A percentile compares a stretch with the other conserved stretches of the same genome.
Evolutionary conservation across 768 basidiomycete species (phyloP).

Genomic region (Mycena crocata): DNA sequence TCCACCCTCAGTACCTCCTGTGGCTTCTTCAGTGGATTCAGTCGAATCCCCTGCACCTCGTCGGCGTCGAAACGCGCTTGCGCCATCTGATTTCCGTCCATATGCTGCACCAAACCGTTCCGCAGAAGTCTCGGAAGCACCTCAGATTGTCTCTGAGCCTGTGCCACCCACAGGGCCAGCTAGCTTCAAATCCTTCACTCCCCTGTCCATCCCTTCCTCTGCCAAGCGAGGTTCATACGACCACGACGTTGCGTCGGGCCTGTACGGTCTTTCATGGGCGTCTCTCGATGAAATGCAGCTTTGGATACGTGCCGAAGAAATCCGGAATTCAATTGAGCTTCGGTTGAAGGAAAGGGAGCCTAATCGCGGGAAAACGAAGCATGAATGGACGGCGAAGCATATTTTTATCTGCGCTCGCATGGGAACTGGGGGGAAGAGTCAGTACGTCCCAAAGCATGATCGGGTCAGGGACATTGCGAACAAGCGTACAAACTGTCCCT

Average conservation of each 20-base stretch:
- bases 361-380: background rate
- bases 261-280: background rate
- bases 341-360: constrained; percentile 5
- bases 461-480: background rate
- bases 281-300: background rate
- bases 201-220: background rate
- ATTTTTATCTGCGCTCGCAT: constrained; percentile 13
- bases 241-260: background rate
- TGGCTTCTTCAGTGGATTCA: too few relatives aligned
- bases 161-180: background rate
- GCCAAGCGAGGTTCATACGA: background rate
- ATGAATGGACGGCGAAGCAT: constrained; percentile 13
- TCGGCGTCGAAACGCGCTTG: too few relatives aligned
- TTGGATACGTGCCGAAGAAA: constrained; percentile 4
- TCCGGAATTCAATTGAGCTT: constrained; percentile 6
- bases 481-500: constrained; percentile 9
- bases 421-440: constrained; percentile 12
- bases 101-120: too few relatives aligned
- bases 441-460: constrained; percentile 5
- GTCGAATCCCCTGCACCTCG: too few relatives aligned
- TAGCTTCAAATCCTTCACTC: background rate
- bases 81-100: too few relatives aligned
- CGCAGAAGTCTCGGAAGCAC: background rate
- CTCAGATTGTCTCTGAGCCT: background rate
- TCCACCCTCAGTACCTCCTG: too few relatives aligned